These are phyloP conservation scores for Bruguiera sexangula DNA, from an alignment of 345 rosid genomes.

Conservation along the genomic window DNA sequence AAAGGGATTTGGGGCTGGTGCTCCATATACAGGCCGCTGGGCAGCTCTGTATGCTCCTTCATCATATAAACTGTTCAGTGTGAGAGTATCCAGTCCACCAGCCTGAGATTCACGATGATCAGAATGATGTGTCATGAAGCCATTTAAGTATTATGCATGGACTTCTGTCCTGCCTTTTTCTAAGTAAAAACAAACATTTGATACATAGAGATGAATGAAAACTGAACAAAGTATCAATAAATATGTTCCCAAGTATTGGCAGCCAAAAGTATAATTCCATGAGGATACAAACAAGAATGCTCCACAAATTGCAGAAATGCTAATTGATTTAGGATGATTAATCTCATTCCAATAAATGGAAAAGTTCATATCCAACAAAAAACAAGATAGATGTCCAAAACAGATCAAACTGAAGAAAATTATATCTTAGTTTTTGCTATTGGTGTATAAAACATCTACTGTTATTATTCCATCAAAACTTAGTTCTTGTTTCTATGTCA, in stretches of 20 bases:
- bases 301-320: no score
- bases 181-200: background rate
- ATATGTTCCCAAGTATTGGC: no score
- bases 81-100: slow-evolving; percentile 92
- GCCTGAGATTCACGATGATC: slow-evolving; percentile 42
- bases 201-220: background rate
- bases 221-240: background rate
- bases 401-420: no score
- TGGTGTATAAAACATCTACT: no score
- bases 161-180: background rate
- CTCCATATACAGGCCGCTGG: slow-evolving; percentile 76
- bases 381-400: no score
- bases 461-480: no score
- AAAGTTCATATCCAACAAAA: no score
- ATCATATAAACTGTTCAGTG: slow-evolving; percentile 77
- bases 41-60: slow-evolving; percentile 81
- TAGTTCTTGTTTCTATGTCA: no score
- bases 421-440: no score
- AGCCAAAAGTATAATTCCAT: background rate
- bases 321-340: no score
- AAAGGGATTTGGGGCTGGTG: slow-evolving; percentile 86
- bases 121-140: background rate
- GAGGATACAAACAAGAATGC: background rate
- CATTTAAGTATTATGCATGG: background rate
- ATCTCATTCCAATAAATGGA: no score